Percentiles rank a stretch among this genome's conserved stretches.
phyloP scores from a whole-genome alignment of 2,329 filamentous ascomycete genomes.

The Cercospora sp. region DNA sequence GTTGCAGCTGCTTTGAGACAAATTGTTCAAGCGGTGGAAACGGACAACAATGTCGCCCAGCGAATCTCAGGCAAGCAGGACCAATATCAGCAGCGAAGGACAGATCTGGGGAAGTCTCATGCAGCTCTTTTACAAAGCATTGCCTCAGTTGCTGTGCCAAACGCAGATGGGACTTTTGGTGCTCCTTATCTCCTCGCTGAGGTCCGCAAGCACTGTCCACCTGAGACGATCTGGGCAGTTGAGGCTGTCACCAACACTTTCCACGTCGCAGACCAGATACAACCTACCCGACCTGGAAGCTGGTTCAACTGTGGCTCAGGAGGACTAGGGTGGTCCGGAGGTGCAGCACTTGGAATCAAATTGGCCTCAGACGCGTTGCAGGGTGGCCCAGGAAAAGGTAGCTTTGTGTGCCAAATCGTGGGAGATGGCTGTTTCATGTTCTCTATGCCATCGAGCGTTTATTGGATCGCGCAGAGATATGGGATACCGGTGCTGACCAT shows the following conservation, averaged over 20 bases:
- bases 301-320: neutral
- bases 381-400: neutral
- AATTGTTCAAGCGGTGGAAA: neutral
- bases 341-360: neutral
- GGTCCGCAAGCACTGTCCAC: neutral
- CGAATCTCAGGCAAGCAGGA: neutral
- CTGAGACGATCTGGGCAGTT: neutral
- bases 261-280: neutral
- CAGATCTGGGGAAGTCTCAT: neutral
- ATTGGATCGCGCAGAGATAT: neutral
- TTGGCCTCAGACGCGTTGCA: neutral
- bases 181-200: neutral
- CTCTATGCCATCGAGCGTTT: neutral
- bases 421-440: neutral
- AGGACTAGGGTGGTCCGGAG: neutral
- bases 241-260: neutral
- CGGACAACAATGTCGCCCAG: neutral
- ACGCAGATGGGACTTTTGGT: neutral
- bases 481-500: neutral
- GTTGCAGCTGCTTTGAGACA: neutral
- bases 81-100: neutral
- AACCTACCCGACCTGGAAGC: neutral
- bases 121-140: neutral
- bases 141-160: neutral
- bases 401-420: neutral